Conservation (phyloP, 2,329 filamentous ascomycete species). For the Fonsecaea monophora region DNA sequence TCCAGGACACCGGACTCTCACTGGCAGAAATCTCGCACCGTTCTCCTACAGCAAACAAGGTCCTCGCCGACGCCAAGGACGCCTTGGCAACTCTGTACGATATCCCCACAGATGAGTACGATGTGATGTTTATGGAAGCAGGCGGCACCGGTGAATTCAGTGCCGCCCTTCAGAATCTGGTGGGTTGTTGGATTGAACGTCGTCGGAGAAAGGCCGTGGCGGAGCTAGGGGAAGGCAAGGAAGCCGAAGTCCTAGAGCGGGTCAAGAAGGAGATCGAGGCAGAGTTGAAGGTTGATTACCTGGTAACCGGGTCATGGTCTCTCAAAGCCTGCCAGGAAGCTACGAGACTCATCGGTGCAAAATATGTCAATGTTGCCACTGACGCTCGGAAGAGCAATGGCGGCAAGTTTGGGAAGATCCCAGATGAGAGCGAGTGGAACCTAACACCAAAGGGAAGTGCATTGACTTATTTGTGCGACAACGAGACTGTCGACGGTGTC, state of each 20-base stretch:
- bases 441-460: slow-evolving; percentile 67
- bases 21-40: slow-evolving; percentile 91
- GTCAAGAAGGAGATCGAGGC: slow-evolving; percentile 69
- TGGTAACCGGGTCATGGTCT: slow-evolving; percentile 90
- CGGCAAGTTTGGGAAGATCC: slow-evolving; percentile 86
- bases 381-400: slow-evolving; percentile 70
- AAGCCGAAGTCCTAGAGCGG: slow-evolving; percentile 62
- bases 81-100: slow-evolving; percentile 76
- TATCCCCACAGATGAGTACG: slow-evolving; percentile 79
- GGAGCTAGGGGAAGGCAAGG: slow-evolving; percentile 56
- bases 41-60: slow-evolving; percentile 75
- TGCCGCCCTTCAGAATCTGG: slow-evolving; percentile 81
- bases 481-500: slow-evolving; percentile 82
- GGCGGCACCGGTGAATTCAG: slow-evolving; percentile 88
- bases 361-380: slow-evolving; percentile 77
- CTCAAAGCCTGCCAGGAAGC: slow-evolving; percentile 88
- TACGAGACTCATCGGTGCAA: slow-evolving; percentile 73
- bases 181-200: slow-evolving; percentile 79
- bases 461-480: slow-evolving; percentile 89
- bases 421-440: slow-evolving; percentile 78
- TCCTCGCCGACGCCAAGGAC: slow-evolving; percentile 79
- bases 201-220: slow-evolving; percentile 66
- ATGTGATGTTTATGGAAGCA: slow-evolving; percentile 85
- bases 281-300: slow-evolving; percentile 83
- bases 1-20: slow-evolving; percentile 78